Evolutionary conservation across 2,329 filamentous ascomycete genomes (phyloP).

Genomic region (Scytalidium sp.): DNA sequence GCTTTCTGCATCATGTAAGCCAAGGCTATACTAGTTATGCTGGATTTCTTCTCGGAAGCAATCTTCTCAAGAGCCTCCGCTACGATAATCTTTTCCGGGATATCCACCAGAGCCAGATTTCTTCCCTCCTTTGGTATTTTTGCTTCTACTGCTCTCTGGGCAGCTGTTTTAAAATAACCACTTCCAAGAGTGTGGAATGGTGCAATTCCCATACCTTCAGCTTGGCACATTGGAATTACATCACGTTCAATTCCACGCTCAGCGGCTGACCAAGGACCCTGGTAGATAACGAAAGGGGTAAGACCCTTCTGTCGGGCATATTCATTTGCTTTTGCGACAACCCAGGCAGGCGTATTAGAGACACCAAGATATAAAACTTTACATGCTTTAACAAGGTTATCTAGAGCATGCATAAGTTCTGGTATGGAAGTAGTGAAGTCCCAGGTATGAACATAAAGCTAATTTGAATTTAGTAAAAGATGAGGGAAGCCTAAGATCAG

Average conservation of each 20-base stretch:
- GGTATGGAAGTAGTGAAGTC: slow-evolving; percentile 41
- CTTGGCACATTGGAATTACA: slow-evolving; percentile 53
- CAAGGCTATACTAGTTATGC: slow-evolving; percentile 50
- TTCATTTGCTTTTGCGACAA: slow-evolving; percentile 61
- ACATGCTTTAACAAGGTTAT: slow-evolving; percentile 51
- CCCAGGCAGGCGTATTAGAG: slow-evolving; percentile 65
- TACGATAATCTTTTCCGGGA: slow-evolving; percentile 28
- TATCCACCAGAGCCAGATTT: not conserved
- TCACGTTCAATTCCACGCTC: slow-evolving; percentile 59
- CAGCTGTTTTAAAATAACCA: slow-evolving; percentile 30
- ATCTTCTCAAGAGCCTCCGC: slow-evolving; percentile 56
- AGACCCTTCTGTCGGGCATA: slow-evolving; percentile 66
- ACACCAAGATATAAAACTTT: slow-evolving; percentile 65
- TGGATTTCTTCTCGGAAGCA: slow-evolving; percentile 48
- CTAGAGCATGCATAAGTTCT: slow-evolving; percentile 49
- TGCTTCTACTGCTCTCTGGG: slow-evolving; percentile 34
- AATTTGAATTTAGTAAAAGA: slow-evolving; percentile 14
- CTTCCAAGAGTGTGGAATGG: slow-evolving; percentile 39
- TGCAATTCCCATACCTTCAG: slow-evolving; percentile 49
- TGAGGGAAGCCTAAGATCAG: not conserved
- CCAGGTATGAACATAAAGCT: slow-evolving; percentile 44
- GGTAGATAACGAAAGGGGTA: slow-evolving; percentile 60
- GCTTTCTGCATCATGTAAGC: slow-evolving; percentile 57
- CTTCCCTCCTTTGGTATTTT: slow-evolving; percentile 11
- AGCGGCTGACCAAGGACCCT: slow-evolving; percentile 58